A percentile compares a stretch with the other conserved stretches of the same genome.
These are phyloP conservation scores for Claviceps citrina DNA, from an alignment of 2,329 filamentous ascomycete species.

Conservation along the genomic window DNA sequence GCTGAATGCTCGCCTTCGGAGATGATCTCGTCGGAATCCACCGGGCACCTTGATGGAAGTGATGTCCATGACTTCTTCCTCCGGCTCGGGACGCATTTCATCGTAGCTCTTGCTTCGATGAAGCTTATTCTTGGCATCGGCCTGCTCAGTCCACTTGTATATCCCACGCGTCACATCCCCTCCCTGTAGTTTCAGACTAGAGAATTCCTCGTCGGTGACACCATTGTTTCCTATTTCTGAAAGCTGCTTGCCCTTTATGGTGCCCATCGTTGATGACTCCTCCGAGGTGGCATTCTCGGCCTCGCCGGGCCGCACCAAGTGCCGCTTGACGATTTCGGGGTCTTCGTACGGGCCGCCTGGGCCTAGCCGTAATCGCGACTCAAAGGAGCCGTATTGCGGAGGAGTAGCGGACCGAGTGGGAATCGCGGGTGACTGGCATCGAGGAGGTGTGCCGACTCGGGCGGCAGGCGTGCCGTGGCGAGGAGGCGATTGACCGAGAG, in stretches of 20 bases:
- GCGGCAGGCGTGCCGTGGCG: slow-evolving; percentile 51
- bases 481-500: slow-evolving; percentile 53
- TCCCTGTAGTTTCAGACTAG: slow-evolving; percentile 80
- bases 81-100: slow-evolving; percentile 58
- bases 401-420: slow-evolving; percentile 33
- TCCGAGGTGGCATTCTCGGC: slow-evolving; percentile 28
- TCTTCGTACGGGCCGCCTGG: slow-evolving; percentile 56
- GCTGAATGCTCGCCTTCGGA: slow-evolving; percentile 60
- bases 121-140: slow-evolving; percentile 51
- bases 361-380: slow-evolving; percentile 45
- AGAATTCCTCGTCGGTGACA: slow-evolving; percentile 68
- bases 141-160: slow-evolving; percentile 91
- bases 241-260: slow-evolving; percentile 38
- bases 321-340: slow-evolving; percentile 77
- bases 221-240: slow-evolving; percentile 22
- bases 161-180: slow-evolving; percentile 90
- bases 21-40: slow-evolving; percentile 80
- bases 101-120: slow-evolving; percentile 82
- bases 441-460: slow-evolving; percentile 41
- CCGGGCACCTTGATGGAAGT: slow-evolving; percentile 84
- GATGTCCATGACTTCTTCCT: slow-evolving; percentile 70
- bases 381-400: slow-evolving; percentile 76
- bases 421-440: slow-evolving; percentile 24
- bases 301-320: slow-evolving; percentile 59
- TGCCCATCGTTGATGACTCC: slow-evolving; percentile 28